A percentile compares a stretch with the other conserved stretches of the same genome.
phyloP scores from a whole-genome alignment of 2,329 filamentous ascomycete genomes.

The Dactylonectria estremocensis region DNA sequence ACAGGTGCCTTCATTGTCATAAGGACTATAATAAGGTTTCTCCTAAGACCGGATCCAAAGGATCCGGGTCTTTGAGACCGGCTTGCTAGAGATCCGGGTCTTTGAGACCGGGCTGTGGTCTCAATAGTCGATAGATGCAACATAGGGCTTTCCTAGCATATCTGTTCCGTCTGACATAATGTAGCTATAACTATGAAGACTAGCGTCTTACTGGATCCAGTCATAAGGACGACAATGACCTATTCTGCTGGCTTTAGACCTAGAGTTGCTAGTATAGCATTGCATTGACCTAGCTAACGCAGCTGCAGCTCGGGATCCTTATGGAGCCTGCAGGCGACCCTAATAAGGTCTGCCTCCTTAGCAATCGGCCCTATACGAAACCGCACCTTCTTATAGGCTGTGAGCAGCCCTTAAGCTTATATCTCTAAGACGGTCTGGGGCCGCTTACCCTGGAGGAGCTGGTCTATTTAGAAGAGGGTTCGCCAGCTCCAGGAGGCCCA shows the following conservation, averaged over 20 bases:
- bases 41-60: no score
- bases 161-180: no score
- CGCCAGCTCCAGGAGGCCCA: slow-evolving; percentile 14
- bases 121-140: no score
- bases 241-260: slow-evolving; percentile 3
- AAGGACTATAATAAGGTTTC: no score
- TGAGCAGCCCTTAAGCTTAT: slow-evolving; percentile 3
- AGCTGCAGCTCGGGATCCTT: not conserved
- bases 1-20: no score
- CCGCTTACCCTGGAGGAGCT: slow-evolving; percentile 3
- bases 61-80: no score
- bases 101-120: no score
- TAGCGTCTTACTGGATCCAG: not conserved
- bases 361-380: not conserved
- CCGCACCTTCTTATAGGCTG: slow-evolving; percentile 4
- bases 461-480: slow-evolving; percentile 12
- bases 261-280: slow-evolving; percentile 7
- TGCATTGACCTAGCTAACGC: slow-evolving; percentile 5
- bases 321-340: slow-evolving; percentile 5
- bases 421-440: no score
- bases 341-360: not conserved
- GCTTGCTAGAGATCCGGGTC: no score
- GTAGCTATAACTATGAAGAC: slow-evolving; percentile 6
- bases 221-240: slow-evolving; percentile 13
- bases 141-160: no score